phyloP scores from a whole-genome alignment of 2,329 filamentous ascomycete genomes.

The Xylaria sp. region DNA sequence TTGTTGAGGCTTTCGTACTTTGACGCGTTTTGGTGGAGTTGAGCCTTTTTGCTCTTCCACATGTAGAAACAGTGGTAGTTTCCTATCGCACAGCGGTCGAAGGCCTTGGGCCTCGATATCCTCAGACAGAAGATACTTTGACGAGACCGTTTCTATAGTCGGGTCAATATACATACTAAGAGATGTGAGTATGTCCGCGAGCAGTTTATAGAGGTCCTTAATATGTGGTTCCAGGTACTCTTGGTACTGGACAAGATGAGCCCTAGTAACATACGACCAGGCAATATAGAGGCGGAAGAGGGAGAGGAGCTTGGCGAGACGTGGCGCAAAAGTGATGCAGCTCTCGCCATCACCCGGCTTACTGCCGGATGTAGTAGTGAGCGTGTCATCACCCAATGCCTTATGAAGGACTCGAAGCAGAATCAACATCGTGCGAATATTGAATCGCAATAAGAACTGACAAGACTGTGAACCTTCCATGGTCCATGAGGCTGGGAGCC shows the following conservation, averaged over 20 bases:
- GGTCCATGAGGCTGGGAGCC: constrained; percentile 58
- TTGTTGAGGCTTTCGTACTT: constrained; percentile 54
- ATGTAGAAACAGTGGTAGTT: constrained; percentile 47
- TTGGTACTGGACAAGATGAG: constrained; percentile 59
- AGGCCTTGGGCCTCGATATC: constrained; percentile 54
- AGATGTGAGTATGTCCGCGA: constrained; percentile 61
- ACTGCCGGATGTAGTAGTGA: constrained; percentile 42
- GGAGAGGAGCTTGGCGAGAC: constrained; percentile 59
- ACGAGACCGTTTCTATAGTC: constrained; percentile 51
- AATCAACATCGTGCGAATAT: constrained; percentile 78
- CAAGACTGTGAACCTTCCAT: constrained; percentile 60
- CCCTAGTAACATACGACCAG: constrained; percentile 62
- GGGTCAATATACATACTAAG: constrained; percentile 59
- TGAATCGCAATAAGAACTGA: constrained; percentile 78
- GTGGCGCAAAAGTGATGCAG: constrained; percentile 51
- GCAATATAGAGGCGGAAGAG: constrained; percentile 64
- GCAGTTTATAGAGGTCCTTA: constrained; percentile 58
- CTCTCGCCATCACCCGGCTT: constrained; percentile 40
- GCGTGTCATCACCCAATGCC: constrained; percentile 68
- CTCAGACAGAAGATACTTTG: constrained; percentile 63
- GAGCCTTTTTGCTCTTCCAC: constrained; percentile 37
- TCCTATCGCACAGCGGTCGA: constrained; percentile 43
- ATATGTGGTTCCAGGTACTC: constrained; percentile 59
- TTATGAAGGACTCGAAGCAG: constrained; percentile 76
- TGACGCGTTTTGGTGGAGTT: constrained; percentile 51